phyloP scores from a whole-genome alignment of 768 basidiomycete genomes.

The Termitomyces heimii region DNA sequence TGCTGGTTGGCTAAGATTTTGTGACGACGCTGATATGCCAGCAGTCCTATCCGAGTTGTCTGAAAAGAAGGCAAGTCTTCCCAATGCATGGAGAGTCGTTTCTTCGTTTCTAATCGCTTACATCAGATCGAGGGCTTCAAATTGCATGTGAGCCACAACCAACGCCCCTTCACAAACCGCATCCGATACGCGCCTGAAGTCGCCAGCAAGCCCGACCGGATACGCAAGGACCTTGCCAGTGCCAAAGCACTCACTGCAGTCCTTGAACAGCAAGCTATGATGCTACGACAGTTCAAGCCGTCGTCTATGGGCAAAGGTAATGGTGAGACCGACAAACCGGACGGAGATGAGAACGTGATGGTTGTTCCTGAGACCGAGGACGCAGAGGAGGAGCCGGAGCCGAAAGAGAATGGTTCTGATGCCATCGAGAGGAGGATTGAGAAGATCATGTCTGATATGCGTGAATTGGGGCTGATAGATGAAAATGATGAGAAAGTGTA shows the following conservation, averaged over 20 bases:
- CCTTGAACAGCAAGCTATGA: slow-evolving; percentile 65
- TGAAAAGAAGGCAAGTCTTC: slow-evolving; percentile 69
- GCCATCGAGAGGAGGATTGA: slow-evolving; percentile 81
- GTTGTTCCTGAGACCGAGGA: slow-evolving; percentile 27
- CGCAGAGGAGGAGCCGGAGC: slow-evolving; percentile 48
- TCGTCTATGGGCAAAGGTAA: slow-evolving; percentile 23
- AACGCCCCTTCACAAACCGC: slow-evolving; percentile 66
- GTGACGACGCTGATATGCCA: slow-evolving; percentile 79
- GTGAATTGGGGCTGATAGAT: slow-evolving; percentile 56
- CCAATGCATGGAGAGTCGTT: not conserved
- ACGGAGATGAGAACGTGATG: slow-evolving; percentile 22
- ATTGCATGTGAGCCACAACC: slow-evolving; percentile 80
- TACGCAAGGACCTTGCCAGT: slow-evolving; percentile 76
- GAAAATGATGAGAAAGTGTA: slow-evolving; percentile 59
- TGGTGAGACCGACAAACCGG: slow-evolving; percentile 17
- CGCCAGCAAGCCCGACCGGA: slow-evolving; percentile 71
- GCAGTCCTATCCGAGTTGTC: slow-evolving; percentile 66
- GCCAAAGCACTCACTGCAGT: slow-evolving; percentile 65
- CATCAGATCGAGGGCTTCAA: slow-evolving; percentile 90
- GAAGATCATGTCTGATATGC: slow-evolving; percentile 65
- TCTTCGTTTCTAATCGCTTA: slow-evolving; percentile 1
- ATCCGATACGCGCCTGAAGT: slow-evolving; percentile 79
- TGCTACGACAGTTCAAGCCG: slow-evolving; percentile 40
- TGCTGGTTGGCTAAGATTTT: slow-evolving; percentile 89
- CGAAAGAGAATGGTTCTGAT: slow-evolving; percentile 60